These are phyloP conservation scores for Mycena vulgaris DNA, from an alignment of 768 basidiomycete genomes.

Conservation along the genomic window DNA sequence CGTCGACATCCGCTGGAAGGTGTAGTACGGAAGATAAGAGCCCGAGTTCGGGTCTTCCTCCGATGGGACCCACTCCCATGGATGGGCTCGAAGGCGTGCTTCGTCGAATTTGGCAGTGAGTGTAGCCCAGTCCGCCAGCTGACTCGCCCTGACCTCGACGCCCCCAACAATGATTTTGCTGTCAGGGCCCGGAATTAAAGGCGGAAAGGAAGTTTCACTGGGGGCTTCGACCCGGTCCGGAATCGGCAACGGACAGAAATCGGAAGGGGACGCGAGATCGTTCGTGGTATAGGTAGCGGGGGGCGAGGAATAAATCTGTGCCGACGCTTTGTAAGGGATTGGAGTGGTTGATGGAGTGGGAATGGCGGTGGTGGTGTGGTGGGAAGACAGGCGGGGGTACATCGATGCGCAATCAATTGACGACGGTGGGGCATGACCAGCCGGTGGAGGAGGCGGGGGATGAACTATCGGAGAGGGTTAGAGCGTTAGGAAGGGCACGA, in stretches of 20 bases:
- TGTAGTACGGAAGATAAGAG: conserved; percentile 17
- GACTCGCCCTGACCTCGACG: neutral
- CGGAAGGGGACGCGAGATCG: neutral
- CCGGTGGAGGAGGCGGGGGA: neutral
- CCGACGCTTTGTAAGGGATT: neutral
- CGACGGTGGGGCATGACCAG: neutral
- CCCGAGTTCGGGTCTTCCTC: neutral
- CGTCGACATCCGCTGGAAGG: neutral
- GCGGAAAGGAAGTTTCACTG: neutral
- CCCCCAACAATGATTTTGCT: neutral
- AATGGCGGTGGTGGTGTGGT: neutral
- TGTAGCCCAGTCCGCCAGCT: neutral
- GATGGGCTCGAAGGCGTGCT: neutral
- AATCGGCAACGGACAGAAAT: neutral
- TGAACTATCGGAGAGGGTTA: neutral
- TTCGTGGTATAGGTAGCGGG: no score
- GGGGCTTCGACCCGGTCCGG: neutral
- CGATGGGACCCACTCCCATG: conserved; percentile 15
- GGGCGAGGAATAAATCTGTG: neutral
- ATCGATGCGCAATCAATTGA: neutral
- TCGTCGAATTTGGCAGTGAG: neutral
- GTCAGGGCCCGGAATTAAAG: neutral
- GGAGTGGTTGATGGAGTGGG: neutral
- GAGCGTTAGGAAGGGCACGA: neutral
- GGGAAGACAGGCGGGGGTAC: neutral